Base-by-base conservation (phyloP, 2,329 filamentous ascomycete species). In the Blumeria hordei region DNA sequence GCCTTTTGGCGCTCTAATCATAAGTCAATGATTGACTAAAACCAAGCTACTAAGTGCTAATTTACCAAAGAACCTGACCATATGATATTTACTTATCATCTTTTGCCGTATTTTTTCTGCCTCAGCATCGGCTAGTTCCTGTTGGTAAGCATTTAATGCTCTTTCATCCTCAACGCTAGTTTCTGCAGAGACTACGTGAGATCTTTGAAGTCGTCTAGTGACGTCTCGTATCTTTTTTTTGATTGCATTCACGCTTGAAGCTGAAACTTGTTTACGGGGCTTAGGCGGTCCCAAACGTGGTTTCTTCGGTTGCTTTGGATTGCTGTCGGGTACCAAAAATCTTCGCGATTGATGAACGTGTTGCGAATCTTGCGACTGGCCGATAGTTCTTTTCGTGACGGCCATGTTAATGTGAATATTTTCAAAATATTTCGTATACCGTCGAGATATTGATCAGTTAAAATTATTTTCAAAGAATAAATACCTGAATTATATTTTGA, bases 1-100 rank as follows among this genome's bases (percentile, higher is more conserved):
- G 83, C 83, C 67, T 86, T 88, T 67, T 85, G 81, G 51, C 82
- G 75, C 61, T 87, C 81, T 84, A 16, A 18, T 8, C 7, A 47
- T 44, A 12, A 49, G 34, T 37, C 14, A 28, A 28, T 28, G 21
- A 28, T 28, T 28, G 21, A 28, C 21, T 28, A 28, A 28, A 28
- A 28, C 2, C 32, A 28, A 53, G 53, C 5, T 71, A 84, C 85
- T 85, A 67, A 90, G 21, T 28, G 44, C 1, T 47, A 28, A 53
- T 54, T 5, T 71, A 84, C 85, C 85, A 67, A 90, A 90, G 65
- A 92, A 92, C 33, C 85, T 73, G 53, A 90, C 78, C 76, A 86
- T 88, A 66, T 90, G 85, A 62, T 88, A 92, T 66, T 81, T 83
- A 53, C 72, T 72, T 58, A 88, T 87, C 76, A 88, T 85, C 57